Evolutionary conservation across 495 filamentous ascomycete genomes (phyloP), one percentile per base, ranked within the genome.

Genomic region (Podospora appendiculata): DNA sequence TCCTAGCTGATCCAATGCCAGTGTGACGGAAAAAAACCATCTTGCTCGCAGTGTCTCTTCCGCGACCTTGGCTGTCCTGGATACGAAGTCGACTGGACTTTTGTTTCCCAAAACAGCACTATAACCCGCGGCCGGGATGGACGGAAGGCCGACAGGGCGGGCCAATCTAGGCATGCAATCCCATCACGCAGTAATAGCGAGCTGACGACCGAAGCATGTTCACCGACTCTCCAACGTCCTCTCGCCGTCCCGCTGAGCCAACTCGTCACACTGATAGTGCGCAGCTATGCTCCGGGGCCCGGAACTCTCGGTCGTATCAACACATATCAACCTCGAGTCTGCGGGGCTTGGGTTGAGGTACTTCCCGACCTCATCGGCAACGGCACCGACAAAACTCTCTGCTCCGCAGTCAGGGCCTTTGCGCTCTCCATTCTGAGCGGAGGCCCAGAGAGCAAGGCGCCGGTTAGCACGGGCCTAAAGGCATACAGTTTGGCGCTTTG

Each of bases 321-420:
- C 11, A 16, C 12, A 12, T 12, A 41, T 12, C 32, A 8, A 14
- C 58, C 68, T 35, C 64, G 66, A 40, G 65, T 73, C 32, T 72
- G 70, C 39, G 70, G 70, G 5, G 54, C 61, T 4, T 74, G 69
- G 69, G 64, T 71, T 0, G 69, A 69, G 52, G 61, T 66, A 1
- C 60, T 72, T 6, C 65, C 68, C 0, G 55, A 48, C 1, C 58
- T 74, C 6, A 43, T 56, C 13, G 32, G 35, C 32, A 48, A 48
- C 8, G 34, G 52, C 0, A 32, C 33, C 32, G 42, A 57, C n/a
- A 40, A 18, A 8, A 50, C 63, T 8, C 58, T 69, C 11, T 49
- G 45, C 8, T 51, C 57, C 4, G 63, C 68, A n/a, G 53, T 67
- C 46, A 59, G 56, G 34, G 66, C 68, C 25, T 55, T 72, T 25